Evolutionary conservation across 1,139 yeast genomes (phyloP).

Genomic region (Protomyces gravidus): DNA sequence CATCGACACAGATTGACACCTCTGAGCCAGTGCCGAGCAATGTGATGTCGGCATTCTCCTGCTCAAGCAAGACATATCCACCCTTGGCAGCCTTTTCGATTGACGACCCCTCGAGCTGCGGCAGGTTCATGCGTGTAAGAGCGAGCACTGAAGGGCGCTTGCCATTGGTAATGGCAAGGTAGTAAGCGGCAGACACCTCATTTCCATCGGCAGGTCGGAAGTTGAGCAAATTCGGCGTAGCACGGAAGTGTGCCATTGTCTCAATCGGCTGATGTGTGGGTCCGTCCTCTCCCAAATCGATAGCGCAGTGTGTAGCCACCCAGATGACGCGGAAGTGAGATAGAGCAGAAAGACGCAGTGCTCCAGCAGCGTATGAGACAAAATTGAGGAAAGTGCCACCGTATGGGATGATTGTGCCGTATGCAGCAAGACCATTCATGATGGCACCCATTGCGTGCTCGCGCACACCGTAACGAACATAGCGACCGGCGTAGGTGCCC

Average conservation of each 20-base stretch:
- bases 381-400: slow-evolving; percentile 99
- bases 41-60: slow-evolving; percentile 64
- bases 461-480: slow-evolving; percentile 97
- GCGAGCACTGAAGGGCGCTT: slow-evolving; percentile 87
- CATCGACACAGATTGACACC: slow-evolving; percentile 77
- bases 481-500: slow-evolving; percentile 89
- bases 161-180: slow-evolving; percentile 63
- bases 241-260: slow-evolving; percentile 97
- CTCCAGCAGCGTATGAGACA: slow-evolving; percentile 97
- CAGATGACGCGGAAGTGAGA: slow-evolving; percentile 91
- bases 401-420: slow-evolving; percentile 87
- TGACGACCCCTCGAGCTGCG: slow-evolving; percentile 90
- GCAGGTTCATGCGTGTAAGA: slow-evolving; percentile 94
- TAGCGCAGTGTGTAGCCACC: slow-evolving; percentile 99
- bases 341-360: slow-evolving; percentile 89
- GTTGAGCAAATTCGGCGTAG: slow-evolving; percentile 87
- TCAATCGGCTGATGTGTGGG: slow-evolving; percentile 99
- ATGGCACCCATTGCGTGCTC: slow-evolving; percentile 99
- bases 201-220: slow-evolving; percentile 99
- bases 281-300: slow-evolving; percentile 99
- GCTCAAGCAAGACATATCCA: slow-evolving; percentile 72
- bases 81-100: slow-evolving; percentile 92
- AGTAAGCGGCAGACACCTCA: slow-evolving; percentile 96
- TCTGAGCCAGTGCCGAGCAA: slow-evolving; percentile 95
- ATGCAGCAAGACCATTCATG: slow-evolving; percentile 96